phyloP scores from a whole-genome alignment of 495 filamentous ascomycete genomes.

The Aspergillus cavernicola region DNA sequence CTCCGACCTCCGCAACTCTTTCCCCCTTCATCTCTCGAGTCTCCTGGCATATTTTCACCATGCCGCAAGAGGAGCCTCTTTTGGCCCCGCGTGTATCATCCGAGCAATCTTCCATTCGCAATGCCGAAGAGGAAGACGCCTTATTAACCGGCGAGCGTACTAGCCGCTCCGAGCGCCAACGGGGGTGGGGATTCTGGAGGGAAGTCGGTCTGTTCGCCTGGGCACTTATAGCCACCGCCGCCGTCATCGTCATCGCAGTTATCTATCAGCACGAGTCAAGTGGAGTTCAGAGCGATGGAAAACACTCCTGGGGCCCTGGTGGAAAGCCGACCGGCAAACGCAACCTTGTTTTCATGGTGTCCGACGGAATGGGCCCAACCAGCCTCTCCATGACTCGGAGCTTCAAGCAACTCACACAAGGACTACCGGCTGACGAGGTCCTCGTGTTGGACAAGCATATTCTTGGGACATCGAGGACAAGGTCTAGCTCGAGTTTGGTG shows the following conservation, averaged over 20 bases:
- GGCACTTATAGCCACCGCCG: slow-evolving; percentile 82
- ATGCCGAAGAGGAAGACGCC: slow-evolving; percentile 60
- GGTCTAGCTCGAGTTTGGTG: slow-evolving; percentile 75
- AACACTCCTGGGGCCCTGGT: slow-evolving; percentile 34
- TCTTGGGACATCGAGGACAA: slow-evolving; percentile 83
- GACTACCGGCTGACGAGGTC: slow-evolving; percentile 63
- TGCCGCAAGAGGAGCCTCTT: slow-evolving; percentile 46
- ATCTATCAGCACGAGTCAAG: slow-evolving; percentile 63
- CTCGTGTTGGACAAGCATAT: slow-evolving; percentile 80
- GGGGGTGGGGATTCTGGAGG: slow-evolving; percentile 55
- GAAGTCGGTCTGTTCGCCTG: slow-evolving; percentile 77
- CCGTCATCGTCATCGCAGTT: slow-evolving; percentile 70
- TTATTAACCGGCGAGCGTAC: slow-evolving; percentile 57
- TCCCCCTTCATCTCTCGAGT: not conserved
- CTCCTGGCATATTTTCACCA: slow-evolving; percentile 16
- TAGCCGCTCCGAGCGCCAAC: slow-evolving; percentile 25
- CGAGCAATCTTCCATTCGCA: slow-evolving; percentile 42
- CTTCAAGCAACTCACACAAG: slow-evolving; percentile 69
- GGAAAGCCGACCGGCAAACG: slow-evolving; percentile 67
- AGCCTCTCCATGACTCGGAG: slow-evolving; percentile 79
- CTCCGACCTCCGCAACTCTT: not conserved
- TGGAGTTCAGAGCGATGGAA: slow-evolving; percentile 21
- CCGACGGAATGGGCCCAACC: slow-evolving; percentile 95
- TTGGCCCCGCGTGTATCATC: slow-evolving; percentile 42
- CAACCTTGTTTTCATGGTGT: slow-evolving; percentile 98